Evolutionary conservation across 495 filamentous ascomycete genomes (phyloP), one percentile per base, ranked within the genome.

Genomic region (Paragyromitra xinjiangensis): DNA sequence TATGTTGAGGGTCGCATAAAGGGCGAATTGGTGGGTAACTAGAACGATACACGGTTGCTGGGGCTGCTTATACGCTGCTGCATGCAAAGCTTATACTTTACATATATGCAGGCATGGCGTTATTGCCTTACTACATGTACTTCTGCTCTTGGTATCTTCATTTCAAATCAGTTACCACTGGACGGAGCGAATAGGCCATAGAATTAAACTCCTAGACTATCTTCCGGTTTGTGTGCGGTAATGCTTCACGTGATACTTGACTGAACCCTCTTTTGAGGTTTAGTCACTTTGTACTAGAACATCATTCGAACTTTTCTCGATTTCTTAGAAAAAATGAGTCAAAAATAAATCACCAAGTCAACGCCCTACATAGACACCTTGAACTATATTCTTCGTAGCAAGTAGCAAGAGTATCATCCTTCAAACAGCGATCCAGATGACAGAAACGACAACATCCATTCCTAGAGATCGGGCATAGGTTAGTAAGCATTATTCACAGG

Each of bases 401-500:
- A 64, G 59, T 51, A 66, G 59, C 24, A 29, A 64, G 59, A 40
- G n/a, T 12, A 73, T 48, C 9, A 29, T 11, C 3, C 70, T 67
- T 75, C 82, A 90, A 82, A 90, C 84, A 50, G 87, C 86, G 71
- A 98, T 92, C 95, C 95, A 99, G 59, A 95, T 92, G 72, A 99
- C 87, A 83, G 90, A 94, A 65, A 99, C 88, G 69, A 99, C 93
- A 65, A 97, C 91, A 83, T 98, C 95, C 84, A 99, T 87, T 8
- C 95, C 95, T 86, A 89, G 91, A 82, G 85, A n/a, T 12, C 40
- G 50, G 24, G 44, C 39, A 58, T 29, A 34, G 6, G 53, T 77
- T 12, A 73, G 45, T 29, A 29, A 73, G 11, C 7, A 42, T 29
- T 26, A 42, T 9, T 48, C 19, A 42, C 19, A 5, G 19, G 16